These are phyloP conservation scores for Ascochyta clinopodiicola DNA, from an alignment of 2,329 filamentous ascomycete genomes.

Conservation along the genomic window DNA sequence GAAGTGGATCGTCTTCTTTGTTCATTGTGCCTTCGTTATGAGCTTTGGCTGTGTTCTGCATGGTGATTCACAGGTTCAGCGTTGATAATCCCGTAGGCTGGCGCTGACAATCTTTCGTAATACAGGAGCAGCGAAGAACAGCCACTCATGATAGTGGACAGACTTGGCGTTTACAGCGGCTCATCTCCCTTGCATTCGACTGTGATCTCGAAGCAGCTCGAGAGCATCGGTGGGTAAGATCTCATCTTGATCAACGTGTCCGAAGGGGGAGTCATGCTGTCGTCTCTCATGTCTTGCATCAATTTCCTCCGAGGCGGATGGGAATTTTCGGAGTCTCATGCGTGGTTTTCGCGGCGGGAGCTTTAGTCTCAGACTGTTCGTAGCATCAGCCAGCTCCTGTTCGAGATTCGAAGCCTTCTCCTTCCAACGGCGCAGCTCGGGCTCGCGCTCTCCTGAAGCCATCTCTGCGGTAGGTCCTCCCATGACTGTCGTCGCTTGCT, in stretches of 20 bases:
- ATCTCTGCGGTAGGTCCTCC: not conserved
- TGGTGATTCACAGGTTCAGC: too few relatives aligned
- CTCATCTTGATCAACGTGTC: not conserved
- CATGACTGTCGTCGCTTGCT: not conserved
- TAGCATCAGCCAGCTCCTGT: not conserved
- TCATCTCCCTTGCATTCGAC: not conserved
- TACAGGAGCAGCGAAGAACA: too few relatives aligned
- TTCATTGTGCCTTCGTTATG: too few relatives aligned
- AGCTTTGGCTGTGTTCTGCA: too few relatives aligned
- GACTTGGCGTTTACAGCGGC: not conserved
- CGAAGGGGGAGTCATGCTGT: not conserved
- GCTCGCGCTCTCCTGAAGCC: not conserved
- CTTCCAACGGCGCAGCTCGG: not conserved
- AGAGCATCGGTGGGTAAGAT: not conserved
- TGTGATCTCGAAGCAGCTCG: not conserved
- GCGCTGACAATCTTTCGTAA: too few relatives aligned
- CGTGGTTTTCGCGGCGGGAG: not conserved
- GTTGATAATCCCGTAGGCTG: too few relatives aligned
- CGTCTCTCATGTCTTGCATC: too few relatives aligned
- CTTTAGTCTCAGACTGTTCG: not conserved
- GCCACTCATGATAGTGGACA: too few relatives aligned
- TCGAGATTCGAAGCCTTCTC: not conserved
- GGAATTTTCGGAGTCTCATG: too few relatives aligned
- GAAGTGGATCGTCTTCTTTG: too few relatives aligned
- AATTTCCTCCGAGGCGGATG: too few relatives aligned